Base-by-base conservation (phyloP, 1,284 basidiomycete species). In the Moesziomyces sp. region DNA sequence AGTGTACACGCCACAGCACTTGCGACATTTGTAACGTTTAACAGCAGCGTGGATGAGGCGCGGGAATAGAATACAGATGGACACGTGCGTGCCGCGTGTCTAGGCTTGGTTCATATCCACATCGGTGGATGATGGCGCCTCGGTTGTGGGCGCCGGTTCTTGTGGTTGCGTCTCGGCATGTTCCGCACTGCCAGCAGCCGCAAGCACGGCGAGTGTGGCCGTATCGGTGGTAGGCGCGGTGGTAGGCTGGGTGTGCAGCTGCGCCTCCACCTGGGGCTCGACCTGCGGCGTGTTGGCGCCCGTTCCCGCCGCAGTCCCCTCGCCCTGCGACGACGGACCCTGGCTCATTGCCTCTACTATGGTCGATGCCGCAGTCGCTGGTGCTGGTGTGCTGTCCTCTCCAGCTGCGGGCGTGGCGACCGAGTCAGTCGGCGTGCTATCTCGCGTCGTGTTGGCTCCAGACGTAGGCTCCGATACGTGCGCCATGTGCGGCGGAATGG, bases 91-190 rank as follows among this genome's bases (percentile, higher is more conserved):
- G 21, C 9, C 18, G 24, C 26, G 38, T 6, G 38, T 47, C 46
- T 46, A 65, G 4, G 55, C 51, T 24, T 71, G 54, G 19, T 64
- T 65, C 68, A 71, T 71, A 28, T 71, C 62, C 4, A 71, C 62
- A 47, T 71, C 68, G 18, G 10, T 33, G 30, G 30, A 33, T 33
- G 30, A 10, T 33, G 30, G 7, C 13, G 30, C 30, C 30, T 33
- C 30, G 9, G 30, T 14, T 14, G 23, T 11, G 24, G 23, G 28
- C n/a, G 48, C 62, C 4, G 43, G 28, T 16, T 54, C 48, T 26
- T 46, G 35, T 18, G 58, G 62, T 42, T 71, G 16, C 48, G 51
- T 62, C 38, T 55, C 46, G 23, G 54, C 44, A 30, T 70, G 58
- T 38, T 63, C 68, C 6, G 58, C 54, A 16, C 58, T 52, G 23